Evolutionary conservation across 768 basidiomycete genomes (phyloP).

Genomic region (Kwoniella bestiolae): DNA sequence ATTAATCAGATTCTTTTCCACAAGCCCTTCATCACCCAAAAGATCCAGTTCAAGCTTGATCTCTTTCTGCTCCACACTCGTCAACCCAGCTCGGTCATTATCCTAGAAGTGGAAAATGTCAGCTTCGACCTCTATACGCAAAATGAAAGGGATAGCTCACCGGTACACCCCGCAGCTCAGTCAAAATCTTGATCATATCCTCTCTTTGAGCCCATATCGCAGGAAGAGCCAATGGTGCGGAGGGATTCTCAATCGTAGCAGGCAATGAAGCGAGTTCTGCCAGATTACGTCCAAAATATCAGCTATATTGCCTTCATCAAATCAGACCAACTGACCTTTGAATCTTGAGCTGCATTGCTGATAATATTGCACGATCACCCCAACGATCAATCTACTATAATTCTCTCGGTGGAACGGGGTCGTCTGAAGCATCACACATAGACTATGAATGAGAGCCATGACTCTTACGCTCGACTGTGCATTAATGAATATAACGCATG

Average conservation of each 20-base stretch:
- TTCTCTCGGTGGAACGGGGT: slow-evolving; percentile 95
- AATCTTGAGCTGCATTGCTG: slow-evolving; percentile 89
- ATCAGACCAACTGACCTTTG: slow-evolving; percentile 61
- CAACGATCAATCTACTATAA: slow-evolving; percentile 89
- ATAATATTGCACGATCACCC: slow-evolving; percentile 94
- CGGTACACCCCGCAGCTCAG: slow-evolving; percentile 65
- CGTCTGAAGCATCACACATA: slow-evolving; percentile 85
- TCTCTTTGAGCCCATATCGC: slow-evolving; percentile 77
- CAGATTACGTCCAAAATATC: slow-evolving; percentile 29
- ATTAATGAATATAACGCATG: background rate
- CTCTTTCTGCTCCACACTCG: slow-evolving; percentile 73
- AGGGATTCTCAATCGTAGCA: slow-evolving; percentile 7
- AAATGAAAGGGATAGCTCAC: slow-evolving; percentile 60
- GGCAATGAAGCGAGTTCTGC: slow-evolving; percentile 62
- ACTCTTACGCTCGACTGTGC: slow-evolving; percentile 83
- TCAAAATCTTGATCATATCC: slow-evolving; percentile 75
- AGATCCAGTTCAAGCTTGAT: slow-evolving; percentile 75
- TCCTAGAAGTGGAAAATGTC: slow-evolving; percentile 20
- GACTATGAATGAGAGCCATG: slow-evolving; percentile 85
- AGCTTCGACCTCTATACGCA: background rate
- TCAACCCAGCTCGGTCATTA: slow-evolving; percentile 31
- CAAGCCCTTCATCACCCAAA: slow-evolving; percentile 64
- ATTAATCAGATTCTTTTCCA: slow-evolving; percentile 69
- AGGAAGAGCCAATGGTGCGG: slow-evolving; percentile 64
- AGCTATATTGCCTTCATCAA: background rate